Evolutionary conservation across 2,329 filamentous ascomycete species (phyloP), one percentile per base, ranked within the genome.

Genomic region (Metarhizium humberi): DNA sequence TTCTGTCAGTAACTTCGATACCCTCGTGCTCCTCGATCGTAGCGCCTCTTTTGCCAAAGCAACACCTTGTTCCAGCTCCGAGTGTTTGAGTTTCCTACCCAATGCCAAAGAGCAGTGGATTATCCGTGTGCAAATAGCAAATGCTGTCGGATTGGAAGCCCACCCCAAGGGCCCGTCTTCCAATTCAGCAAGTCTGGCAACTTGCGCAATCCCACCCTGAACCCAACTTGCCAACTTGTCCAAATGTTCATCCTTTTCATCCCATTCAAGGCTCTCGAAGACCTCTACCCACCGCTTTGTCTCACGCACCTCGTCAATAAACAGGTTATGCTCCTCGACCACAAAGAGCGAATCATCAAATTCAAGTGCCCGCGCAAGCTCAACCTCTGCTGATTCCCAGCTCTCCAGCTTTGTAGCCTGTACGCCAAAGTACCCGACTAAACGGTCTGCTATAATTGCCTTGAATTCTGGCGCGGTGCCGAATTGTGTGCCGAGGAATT

Each of bases 301-400:
- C 68, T 96, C 92, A 50, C 84, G 78, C 6, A 90, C 81, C 61
- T 91, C 85, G 67, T 97, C 92, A 51, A 92, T 75, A 68, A 90
- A 97, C n/a, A 96, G 78, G 66, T 99, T 99, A 67, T 95, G 91
- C 67, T 95, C 92, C 71, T 99, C 94, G 55, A 90, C 79, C 0
- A 81, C 86, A 67, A 99, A 99, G 0, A 99, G 79, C 3, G 85
- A 77, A 59, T 84, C 81, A 64, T 89, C 81, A 61, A 78, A 74
- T 55, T 72, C 69, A 63, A 82, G 67, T 4, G 79, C 77, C 8
- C 66, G 59, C 3, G 64, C 58, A 20, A 85, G 71, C 55, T 78
- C 73, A 1, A 61, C 52, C 29, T 65, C 64, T 0, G 74, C 72
- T 0, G 72, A 52, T 5, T 60, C 46, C 64, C 57, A 59, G 51